phyloP scores from a whole-genome alignment of 306 rosid species.

The Sechiopsis laciniata region DNA sequence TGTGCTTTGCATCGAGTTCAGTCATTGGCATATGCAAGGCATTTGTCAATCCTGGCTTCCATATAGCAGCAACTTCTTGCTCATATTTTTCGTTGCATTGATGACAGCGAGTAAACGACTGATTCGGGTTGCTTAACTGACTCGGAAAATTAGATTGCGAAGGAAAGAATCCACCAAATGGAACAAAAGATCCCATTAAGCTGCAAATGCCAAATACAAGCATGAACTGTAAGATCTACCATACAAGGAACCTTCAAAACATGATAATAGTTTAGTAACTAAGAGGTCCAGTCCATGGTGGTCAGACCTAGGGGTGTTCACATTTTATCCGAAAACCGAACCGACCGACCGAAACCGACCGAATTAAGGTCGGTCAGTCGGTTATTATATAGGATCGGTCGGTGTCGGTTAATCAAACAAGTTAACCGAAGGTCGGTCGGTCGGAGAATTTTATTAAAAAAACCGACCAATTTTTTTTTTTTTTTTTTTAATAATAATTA shows the following conservation, averaged over 20 bases:
- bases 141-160: constrained; percentile 46
- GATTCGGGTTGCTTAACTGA: constrained; percentile 35
- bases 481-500: no score
- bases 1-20: constrained; percentile 39
- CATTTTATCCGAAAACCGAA: no score
- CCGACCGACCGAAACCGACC: no score
- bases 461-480: no score
- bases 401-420: no score
- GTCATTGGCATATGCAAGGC: constrained; percentile 45
- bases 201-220: constrained; percentile 60
- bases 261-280: background rate
- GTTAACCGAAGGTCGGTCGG: no score
- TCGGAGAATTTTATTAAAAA: no score
- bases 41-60: constrained; percentile 45
- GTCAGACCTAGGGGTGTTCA: no score
- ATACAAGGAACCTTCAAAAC: constrained; percentile 40
- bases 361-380: no score
- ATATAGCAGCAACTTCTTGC: constrained; percentile 60
- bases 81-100: constrained; percentile 69
- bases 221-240: constrained; percentile 48
- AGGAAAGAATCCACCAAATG: constrained; percentile 84
- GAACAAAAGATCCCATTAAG: constrained; percentile 94
- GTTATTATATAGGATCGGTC: no score
- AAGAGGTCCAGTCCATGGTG: no score
- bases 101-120: constrained; percentile 45